Evolutionary conservation across 495 filamentous ascomycete genomes (phyloP).

Genomic region (Daldinia decipiens): DNA sequence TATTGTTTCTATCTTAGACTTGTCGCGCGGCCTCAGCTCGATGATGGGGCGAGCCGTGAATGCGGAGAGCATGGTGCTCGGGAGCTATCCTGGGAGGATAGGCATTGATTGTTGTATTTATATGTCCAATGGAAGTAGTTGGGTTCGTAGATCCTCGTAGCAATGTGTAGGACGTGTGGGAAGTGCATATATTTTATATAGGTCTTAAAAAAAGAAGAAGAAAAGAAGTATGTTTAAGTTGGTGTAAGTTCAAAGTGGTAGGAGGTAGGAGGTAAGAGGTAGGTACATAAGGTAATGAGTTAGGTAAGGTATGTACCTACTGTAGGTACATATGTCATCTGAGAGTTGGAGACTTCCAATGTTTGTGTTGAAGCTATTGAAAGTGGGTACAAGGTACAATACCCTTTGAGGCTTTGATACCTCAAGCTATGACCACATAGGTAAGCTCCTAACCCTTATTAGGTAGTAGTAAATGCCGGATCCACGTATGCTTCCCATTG

Average conservation of each 20-base stretch:
- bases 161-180: background rate
- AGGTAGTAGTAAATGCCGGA: background rate
- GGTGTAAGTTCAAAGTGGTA: background rate
- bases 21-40: slow-evolving; percentile 94
- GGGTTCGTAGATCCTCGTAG: background rate
- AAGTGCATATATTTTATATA: too few relatives aligned
- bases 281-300: too few relatives aligned
- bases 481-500: background rate
- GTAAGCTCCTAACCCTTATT: background rate
- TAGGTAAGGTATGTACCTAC: background rate
- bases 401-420: too few relatives aligned
- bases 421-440: background rate
- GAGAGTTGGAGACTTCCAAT: background rate
- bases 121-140: background rate
- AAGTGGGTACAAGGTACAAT: too few relatives aligned
- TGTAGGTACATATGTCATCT: background rate
- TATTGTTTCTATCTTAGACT: slow-evolving; percentile 93
- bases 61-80: slow-evolving; percentile 87
- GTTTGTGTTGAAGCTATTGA: too few relatives aligned
- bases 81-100: slow-evolving; percentile 28
- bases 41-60: slow-evolving; percentile 96
- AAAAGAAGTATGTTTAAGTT: background rate
- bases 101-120: slow-evolving; percentile 11
- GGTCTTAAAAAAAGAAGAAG: background rate
- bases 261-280: background rate